Base-by-base conservation (phyloP, 1,284 basidiomycete genomes). In the Psilocybe mexicana region DNA sequence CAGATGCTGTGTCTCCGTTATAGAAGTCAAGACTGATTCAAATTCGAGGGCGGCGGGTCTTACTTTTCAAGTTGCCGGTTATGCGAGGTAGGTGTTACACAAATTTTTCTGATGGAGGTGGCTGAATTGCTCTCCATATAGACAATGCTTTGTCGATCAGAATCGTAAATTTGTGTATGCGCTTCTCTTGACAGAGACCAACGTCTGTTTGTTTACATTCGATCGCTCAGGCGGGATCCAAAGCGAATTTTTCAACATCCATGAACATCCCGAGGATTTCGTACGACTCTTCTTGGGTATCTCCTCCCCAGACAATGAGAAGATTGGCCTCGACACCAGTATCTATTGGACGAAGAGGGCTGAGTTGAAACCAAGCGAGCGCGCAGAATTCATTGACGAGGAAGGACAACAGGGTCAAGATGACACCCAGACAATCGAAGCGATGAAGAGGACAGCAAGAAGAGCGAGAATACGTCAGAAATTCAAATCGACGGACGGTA, bases 321-420 rank as follows among this genome's bases (percentile, higher is more conserved):
- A 48, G 2, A 23, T 63, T 10, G 65, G 63, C 11, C 59, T 58
- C 55, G 65, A 66, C 40, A 58, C 52, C 1, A 63, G 49, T 33
- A 57, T 63, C 35, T 54, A 46, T 14, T 66, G 65, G 65, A 23
- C 38, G 11, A 11, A 51, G 12, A 43, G 30, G 30, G 30, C 4
- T 8, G 5, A 8, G 30, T 18, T 18, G 8, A 33, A 33, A 33
- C 30, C 4, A 33, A 8, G 18, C 18, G 18, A 18, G 18, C 18
- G 18, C 18, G 18, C 18, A 18, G 18, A 18, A 18, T 18, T 18
- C 18, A 18, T 18, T 18, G 18, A 18, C 18, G 18, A 18, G 18
- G 18, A 18, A 18, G 18, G 18, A 18, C 18, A 18, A 18, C 18
- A 18, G 18, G 18, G 18, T 18, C 18, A 18, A 18, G 18, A 18